phyloP scores from a whole-genome alignment of 108 stramenopile genomes.

The Asterionellopsis glacialis region DNA sequence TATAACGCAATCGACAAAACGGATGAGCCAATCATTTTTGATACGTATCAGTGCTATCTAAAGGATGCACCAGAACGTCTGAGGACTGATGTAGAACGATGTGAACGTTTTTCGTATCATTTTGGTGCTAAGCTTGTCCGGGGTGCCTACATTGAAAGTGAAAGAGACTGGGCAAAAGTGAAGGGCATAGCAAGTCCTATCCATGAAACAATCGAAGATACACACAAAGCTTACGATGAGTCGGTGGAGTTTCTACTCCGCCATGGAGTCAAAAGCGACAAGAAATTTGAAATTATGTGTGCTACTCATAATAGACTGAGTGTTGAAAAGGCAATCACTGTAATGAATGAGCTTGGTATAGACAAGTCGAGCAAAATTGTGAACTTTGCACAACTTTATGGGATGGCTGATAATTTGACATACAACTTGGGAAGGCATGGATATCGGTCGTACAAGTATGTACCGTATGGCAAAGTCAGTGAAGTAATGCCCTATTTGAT shows the following conservation, averaged over 20 bases:
- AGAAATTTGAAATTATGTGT: conserved; percentile 78
- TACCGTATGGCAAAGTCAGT: conserved; percentile 92
- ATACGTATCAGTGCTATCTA: conserved; percentile 95
- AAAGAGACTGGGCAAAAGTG: conserved; percentile 69
- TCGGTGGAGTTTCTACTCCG: conserved; percentile 56
- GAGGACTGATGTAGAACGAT: conserved; percentile 74
- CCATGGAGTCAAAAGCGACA: conserved; percentile 28
- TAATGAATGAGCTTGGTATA: conserved; percentile 71
- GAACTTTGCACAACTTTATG: conserved; percentile 95
- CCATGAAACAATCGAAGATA: conserved; percentile 78
- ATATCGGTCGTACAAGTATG: conserved; percentile 88
- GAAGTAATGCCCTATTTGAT: conserved; percentile 96
- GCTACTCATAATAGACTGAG: conserved; percentile 91
- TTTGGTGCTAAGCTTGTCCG: conserved; percentile 96
- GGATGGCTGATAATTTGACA: conserved; percentile 95
- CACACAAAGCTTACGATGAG: conserved; percentile 88
- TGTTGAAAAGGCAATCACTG: conserved; percentile 63
- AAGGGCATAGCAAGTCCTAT: conserved; percentile 60
- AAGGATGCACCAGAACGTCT: conserved; percentile 71
- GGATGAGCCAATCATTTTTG: conserved; percentile 74
- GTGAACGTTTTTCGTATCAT: conserved; percentile 62
- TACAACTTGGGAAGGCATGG: conserved; percentile 85
- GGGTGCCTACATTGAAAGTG: conserved; percentile 96
- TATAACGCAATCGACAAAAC: conserved; percentile 50
- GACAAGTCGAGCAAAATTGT: conserved; percentile 24